Evolutionary conservation across 345 rosid species (phyloP).

Genomic region (Linum lewisii): DNA sequence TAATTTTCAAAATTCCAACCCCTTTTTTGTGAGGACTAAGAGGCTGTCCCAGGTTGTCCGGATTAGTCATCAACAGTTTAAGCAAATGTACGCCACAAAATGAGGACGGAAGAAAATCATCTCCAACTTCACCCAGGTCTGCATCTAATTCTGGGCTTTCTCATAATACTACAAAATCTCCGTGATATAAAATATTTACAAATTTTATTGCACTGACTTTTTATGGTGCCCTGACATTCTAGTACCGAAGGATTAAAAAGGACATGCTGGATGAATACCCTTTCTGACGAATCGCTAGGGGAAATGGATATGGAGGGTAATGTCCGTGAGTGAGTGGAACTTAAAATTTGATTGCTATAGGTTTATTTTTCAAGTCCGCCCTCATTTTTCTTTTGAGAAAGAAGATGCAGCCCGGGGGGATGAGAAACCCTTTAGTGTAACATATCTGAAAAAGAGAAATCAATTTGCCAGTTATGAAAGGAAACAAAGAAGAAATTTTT

Average conservation of each 20-base stretch:
- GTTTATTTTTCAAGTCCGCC: too few species aligned
- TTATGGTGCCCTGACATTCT: constrained; percentile 9
- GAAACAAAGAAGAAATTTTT: background rate
- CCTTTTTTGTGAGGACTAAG: constrained; percentile 59
- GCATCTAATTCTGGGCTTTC: background rate
- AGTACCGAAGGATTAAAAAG: constrained; percentile 48
- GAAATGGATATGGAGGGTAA: constrained; percentile 48
- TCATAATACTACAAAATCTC: background rate
- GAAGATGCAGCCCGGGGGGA: background rate
- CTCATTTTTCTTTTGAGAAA: background rate
- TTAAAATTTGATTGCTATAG: too few species aligned
- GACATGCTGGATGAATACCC: constrained; percentile 53
- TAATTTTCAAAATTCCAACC: constrained; percentile 81
- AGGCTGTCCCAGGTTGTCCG: constrained; percentile 83
- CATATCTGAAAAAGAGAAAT: background rate
- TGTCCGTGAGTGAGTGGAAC: background rate
- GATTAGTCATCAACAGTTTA: constrained; percentile 69
- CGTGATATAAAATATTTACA: background rate
- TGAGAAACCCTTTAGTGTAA: background rate
- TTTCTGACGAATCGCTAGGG: constrained; percentile 42
- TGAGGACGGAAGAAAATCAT: constrained; percentile 60
- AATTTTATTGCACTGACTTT: background rate
- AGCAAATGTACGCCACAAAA: constrained; percentile 61
- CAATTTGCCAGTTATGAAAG: too few species aligned
- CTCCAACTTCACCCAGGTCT: constrained; percentile 51